Conservation (phyloP, 202 grass and related monocot genomes). For the Sporobolus alterniflorus region DNA sequence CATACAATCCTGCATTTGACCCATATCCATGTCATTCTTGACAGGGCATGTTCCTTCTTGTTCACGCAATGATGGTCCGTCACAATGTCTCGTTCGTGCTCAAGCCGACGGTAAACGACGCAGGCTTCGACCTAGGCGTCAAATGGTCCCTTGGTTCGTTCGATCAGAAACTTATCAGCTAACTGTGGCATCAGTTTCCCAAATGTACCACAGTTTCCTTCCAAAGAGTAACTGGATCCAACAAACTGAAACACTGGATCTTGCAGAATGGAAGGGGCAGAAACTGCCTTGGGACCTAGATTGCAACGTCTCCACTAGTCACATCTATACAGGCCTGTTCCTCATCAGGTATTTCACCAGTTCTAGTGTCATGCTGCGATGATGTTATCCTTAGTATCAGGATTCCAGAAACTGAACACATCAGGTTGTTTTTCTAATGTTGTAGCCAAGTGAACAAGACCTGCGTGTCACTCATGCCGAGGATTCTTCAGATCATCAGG, state of each 20-base stretch:
- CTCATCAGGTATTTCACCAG: conserved; percentile 53
- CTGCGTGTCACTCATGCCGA: conserved; percentile 29
- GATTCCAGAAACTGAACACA: background rate
- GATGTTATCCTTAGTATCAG: background rate
- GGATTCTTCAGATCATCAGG: conserved; percentile 45
- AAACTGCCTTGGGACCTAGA: conserved; percentile 66
- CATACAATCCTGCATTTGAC: background rate
- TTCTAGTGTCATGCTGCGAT: background rate
- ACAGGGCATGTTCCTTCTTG: conserved; percentile 45
- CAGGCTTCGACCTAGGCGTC: conserved; percentile 68
- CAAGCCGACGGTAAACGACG: conserved; percentile 45
- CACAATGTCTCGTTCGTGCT: conserved; percentile 66
- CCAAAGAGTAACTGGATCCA: background rate
- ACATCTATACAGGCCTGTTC: conserved; percentile 61
- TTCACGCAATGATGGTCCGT: conserved; percentile 51
- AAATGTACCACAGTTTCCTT: background rate
- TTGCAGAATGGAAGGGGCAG: conserved; percentile 61
- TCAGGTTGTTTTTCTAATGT: background rate
- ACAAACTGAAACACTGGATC: background rate
- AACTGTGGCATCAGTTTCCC: background rate
- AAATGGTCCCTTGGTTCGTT: conserved; percentile 60
- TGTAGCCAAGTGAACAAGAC: conserved; percentile 48
- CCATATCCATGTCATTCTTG: background rate
- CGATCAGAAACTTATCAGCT: background rate
- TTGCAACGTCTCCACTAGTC: conserved; percentile 51